These are phyloP conservation scores for Pythium volutum DNA, from an alignment of 352 stramenopile species.

Conservation along the genomic window DNA sequence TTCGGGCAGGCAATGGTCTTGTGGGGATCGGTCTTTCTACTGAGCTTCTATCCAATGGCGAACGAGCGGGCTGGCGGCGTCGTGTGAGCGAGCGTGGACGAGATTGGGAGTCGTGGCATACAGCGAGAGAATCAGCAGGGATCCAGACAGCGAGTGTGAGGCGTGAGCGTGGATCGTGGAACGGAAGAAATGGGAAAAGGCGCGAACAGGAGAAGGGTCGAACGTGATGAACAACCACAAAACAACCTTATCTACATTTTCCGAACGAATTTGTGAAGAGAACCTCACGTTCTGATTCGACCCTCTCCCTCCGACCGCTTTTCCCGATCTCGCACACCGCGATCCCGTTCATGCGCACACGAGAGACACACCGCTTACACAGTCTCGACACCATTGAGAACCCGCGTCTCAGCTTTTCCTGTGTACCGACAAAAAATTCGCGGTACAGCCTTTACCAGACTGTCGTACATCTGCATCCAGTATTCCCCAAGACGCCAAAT, in stretches of 20 bases:
- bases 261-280: conserved; percentile 45
- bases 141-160: background rate
- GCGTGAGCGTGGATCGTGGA: background rate
- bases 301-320: background rate
- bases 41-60: background rate
- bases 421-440: too few species aligned
- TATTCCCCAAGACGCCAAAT: too few species aligned
- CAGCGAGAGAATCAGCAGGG: background rate
- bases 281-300: conserved; percentile 36
- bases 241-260: conserved; percentile 72
- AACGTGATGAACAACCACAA: conserved; percentile 62
- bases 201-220: conserved; percentile 13
- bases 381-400: too few species aligned
- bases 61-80: background rate
- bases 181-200: background rate
- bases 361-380: too few species aligned
- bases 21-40: background rate
- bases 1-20: conserved; percentile 10
- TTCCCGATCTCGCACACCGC: too few species aligned
- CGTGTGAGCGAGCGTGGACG: background rate
- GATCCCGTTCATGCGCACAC: too few species aligned
- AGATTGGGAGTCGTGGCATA: background rate
- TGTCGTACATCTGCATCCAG: background rate
- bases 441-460: background rate
- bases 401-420: background rate